A percentile compares a stretch with the other conserved stretches of the same genome.
Conservation (phyloP, 1,284 basidiomycete genomes). For the Melampsora medusae region DNA sequence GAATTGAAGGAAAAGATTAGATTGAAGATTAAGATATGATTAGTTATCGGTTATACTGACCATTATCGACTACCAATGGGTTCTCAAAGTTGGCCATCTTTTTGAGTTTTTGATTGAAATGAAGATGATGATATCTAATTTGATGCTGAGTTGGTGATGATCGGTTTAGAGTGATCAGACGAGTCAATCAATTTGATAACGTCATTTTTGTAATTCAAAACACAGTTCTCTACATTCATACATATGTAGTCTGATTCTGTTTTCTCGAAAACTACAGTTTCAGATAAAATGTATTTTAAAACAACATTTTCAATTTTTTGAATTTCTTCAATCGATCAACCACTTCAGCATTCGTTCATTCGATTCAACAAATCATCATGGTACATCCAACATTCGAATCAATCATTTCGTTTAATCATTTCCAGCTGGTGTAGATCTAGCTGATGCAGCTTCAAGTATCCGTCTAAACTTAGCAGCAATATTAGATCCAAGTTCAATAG, state of each 20-base stretch:
- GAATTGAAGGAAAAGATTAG: conserved; percentile 46
- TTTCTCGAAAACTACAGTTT: neutral
- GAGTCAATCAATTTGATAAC: too few relatives aligned
- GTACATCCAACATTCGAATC: neutral
- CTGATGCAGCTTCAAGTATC: conserved; percentile 32
- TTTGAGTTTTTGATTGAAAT: neutral
- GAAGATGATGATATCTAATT: neutral
- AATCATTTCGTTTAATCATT: conserved; percentile 39
- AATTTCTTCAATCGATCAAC: neutral
- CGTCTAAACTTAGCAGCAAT: conserved; percentile 34
- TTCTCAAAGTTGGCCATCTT: conserved; percentile 46
- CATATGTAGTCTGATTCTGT: too few relatives aligned
- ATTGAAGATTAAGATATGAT: neutral
- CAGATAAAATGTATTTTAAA: too few relatives aligned
- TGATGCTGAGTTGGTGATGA: neutral
- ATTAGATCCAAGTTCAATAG: conserved; percentile 28
- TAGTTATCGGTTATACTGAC: conserved; percentile 36
- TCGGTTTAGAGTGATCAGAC: neutral
- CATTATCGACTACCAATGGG: conserved; percentile 55
- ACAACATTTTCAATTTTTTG: neutral
- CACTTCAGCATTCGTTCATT: neutral
- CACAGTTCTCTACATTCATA: too few relatives aligned
- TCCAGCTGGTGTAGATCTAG: conserved; percentile 24
- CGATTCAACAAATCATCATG: too few relatives aligned
- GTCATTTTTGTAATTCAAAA: too few relatives aligned